These are phyloP conservation scores for Poronia punctata DNA, from an alignment of 495 filamentous ascomycete species.

Conservation along the genomic window DNA sequence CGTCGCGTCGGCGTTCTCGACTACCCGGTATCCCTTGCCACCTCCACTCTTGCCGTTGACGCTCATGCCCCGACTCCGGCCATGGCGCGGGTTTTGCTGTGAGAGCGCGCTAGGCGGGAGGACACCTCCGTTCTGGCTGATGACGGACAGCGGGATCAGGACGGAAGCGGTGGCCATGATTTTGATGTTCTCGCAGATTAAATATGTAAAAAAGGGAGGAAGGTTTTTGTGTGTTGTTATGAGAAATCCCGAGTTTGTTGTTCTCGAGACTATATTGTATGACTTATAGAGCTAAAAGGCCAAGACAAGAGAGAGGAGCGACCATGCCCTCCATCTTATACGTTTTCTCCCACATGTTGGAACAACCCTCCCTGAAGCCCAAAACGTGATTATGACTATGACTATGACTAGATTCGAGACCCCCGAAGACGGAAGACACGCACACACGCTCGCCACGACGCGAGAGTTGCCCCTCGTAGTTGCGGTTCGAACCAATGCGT, in stretches of 20 bases:
- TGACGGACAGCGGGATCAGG: constrained; percentile 25
- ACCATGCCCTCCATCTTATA: constrained; percentile 5
- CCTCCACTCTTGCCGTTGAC: constrained; percentile 29
- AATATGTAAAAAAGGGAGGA: background rate
- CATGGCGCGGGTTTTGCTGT: constrained; percentile 37
- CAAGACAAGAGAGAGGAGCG: background rate
- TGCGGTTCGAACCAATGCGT: too few species aligned
- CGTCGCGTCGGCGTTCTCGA: constrained; percentile 34
- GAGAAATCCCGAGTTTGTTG: background rate
- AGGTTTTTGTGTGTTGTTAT: background rate
- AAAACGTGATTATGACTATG: too few species aligned
- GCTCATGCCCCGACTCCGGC: constrained; percentile 36
- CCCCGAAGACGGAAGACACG: too few species aligned
- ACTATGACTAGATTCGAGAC: too few species aligned
- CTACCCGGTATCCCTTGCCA: constrained; percentile 33
- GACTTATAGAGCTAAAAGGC: background rate
- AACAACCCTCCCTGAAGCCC: too few species aligned
- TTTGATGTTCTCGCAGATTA: background rate
- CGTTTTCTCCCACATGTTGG: too few species aligned
- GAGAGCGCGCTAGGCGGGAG: constrained; percentile 36
- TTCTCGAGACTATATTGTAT: background rate
- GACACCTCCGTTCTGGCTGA: constrained; percentile 32
- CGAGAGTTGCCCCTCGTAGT: constrained; percentile 5
- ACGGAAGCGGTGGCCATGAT: constrained; percentile 29
- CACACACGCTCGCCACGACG: constrained; percentile 6